Conservation (phyloP, 2,329 filamentous ascomycete genomes). For the Exutisphaerella laricina region DNA sequence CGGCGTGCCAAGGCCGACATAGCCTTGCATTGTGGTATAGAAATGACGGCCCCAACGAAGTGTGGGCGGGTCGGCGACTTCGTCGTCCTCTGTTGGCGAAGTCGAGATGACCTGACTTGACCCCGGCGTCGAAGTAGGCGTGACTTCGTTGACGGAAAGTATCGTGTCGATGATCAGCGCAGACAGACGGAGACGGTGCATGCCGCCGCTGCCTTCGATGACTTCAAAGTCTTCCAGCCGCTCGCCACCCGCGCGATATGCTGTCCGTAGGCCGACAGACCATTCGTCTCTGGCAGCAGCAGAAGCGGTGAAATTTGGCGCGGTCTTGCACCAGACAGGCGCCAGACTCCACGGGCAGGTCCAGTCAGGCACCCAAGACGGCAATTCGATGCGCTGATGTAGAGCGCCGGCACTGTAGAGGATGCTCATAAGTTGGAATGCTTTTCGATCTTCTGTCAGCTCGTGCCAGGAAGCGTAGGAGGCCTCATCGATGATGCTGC, state of each 20-base stretch:
- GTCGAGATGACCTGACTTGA: conserved; percentile 12
- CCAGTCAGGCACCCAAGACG: conserved; percentile 35
- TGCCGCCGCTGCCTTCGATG: conserved; percentile 14
- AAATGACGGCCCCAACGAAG: conserved; percentile 27
- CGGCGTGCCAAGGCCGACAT: conserved; percentile 24
- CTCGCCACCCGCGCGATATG: conserved; percentile 26
- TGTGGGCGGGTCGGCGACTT: conserved; percentile 11
- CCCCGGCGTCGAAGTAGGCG: conserved; percentile 23
- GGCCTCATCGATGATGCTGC: conserved; percentile 21
- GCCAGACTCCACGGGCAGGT: conserved; percentile 28
- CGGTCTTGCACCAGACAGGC: conserved; percentile 26
- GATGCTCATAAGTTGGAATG: conserved; percentile 28
- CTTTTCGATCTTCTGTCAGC: conserved; percentile 23
- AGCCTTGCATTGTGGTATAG: conserved; percentile 24
- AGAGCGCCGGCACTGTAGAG: conserved; percentile 29
- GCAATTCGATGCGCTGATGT: conserved; percentile 28
- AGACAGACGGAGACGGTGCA: conserved; percentile 22
- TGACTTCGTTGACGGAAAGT: conserved; percentile 20
- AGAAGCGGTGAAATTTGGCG: conserved; percentile 22
- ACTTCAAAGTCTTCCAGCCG: conserved; percentile 25
- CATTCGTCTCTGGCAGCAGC: conserved; percentile 21
- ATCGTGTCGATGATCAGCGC: conserved; percentile 26
- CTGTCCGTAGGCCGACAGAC: conserved; percentile 23
- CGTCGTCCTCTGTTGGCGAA: conserved; percentile 9
- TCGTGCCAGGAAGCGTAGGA: conserved; percentile 24